Conservation (phyloP, 176 grass and related monocot species). For the Triticum timopheevii region DNA sequence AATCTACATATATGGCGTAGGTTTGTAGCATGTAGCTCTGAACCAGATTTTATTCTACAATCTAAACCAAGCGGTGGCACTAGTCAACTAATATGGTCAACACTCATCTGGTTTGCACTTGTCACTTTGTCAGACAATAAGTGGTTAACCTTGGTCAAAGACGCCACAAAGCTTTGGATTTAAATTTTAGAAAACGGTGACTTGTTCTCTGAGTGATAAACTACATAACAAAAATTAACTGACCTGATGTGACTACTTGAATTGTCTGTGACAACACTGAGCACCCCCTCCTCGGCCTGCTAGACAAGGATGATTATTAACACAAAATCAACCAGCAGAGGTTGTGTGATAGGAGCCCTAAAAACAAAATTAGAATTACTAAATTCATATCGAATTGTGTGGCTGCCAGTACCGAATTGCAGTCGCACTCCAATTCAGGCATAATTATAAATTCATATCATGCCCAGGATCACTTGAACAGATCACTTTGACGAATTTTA, state of each 20-base stretch:
- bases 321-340: not conserved
- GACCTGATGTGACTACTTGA: slow-evolving; percentile 24
- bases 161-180: not conserved
- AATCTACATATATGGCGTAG: not conserved
- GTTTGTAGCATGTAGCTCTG: not conserved
- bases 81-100: not conserved
- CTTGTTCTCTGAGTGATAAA: not conserved
- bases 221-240: not conserved
- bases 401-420: not conserved
- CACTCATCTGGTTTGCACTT: not conserved
- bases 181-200: not conserved
- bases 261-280: not conserved
- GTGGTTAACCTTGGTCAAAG: not conserved
- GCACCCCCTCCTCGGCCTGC: not conserved
- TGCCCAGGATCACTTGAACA: not conserved
- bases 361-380: not conserved
- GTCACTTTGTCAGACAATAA: not conserved
- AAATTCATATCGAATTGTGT: not conserved
- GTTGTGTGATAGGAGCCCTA: not conserved
- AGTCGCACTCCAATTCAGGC: not conserved
- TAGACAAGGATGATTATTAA: not conserved
- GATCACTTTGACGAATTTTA: not conserved
- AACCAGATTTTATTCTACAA: not conserved
- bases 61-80: not conserved
- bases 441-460: not conserved